phyloP scores from a whole-genome alignment of 2,329 filamentous ascomycete genomes.

The Curvularia sp. region DNA sequence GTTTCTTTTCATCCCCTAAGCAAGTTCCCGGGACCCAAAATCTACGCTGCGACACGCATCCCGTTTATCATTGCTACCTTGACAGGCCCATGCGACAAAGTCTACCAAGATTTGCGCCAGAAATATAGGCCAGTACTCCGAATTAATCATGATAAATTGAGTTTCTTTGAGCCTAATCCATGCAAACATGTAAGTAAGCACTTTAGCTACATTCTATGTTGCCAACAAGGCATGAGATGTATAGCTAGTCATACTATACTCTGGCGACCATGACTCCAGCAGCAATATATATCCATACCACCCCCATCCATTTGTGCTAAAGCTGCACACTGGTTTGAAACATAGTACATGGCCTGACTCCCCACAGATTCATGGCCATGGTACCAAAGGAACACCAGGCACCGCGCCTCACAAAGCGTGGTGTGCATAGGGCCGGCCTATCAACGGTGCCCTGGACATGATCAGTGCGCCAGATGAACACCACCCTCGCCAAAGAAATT shows the following conservation, averaged over 20 bases:
- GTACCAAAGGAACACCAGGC: conserved; percentile 29
- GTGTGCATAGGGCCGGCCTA: conserved; percentile 30
- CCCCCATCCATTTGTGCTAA: no score
- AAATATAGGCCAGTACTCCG: conserved; percentile 54
- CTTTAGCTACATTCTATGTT: neutral
- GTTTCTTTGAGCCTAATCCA: conserved; percentile 48
- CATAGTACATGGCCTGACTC: neutral
- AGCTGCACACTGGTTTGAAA: neutral
- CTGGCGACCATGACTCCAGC: neutral
- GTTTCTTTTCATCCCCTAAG: conserved; percentile 48
- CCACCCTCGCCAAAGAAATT: conserved; percentile 52
- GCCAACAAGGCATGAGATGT: neutral
- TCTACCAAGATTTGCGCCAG: conserved; percentile 44
- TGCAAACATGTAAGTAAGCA: conserved; percentile 38
- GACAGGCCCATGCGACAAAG: conserved; percentile 32
- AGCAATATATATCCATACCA: neutral
- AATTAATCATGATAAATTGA: conserved; percentile 52
- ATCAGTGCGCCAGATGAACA: conserved; percentile 43
- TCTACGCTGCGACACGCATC: conserved; percentile 47
- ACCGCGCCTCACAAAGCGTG: conserved; percentile 33
- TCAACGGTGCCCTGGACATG: conserved; percentile 41
- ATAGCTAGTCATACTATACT: neutral
- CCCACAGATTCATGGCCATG: conserved; percentile 36
- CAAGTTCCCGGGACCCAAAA: conserved; percentile 54
- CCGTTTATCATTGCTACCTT: conserved; percentile 38